A percentile compares a stretch with the other conserved stretches of the same genome.
phyloP scores from a whole-genome alignment of 148 eudicot genomes.

The Drosera capensis region DNA sequence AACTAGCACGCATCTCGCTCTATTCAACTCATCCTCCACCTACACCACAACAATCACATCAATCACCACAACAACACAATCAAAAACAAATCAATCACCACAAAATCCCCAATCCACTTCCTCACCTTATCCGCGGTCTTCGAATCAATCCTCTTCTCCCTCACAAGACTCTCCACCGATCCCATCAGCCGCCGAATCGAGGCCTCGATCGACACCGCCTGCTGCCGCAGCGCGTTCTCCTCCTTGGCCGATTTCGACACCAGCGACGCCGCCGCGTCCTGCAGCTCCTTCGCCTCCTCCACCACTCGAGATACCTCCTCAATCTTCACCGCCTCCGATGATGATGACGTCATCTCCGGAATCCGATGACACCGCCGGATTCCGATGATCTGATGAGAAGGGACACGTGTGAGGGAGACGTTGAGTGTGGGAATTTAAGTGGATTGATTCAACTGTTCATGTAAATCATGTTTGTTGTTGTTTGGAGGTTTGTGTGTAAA shows the following conservation, averaged over 20 bases:
- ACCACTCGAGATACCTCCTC: no score
- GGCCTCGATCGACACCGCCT: conserved; percentile 44
- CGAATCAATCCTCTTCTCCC: conserved; percentile 27
- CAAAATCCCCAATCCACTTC: not conserved
- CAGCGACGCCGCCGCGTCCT: conserved; percentile 58
- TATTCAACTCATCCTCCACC: conserved; percentile 71
- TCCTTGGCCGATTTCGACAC: conserved; percentile 44
- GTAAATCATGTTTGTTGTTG: no score
- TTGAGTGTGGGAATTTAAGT: no score
- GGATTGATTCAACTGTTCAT: no score
- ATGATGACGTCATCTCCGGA: no score
- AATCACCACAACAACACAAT: not conserved
- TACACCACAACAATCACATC: conserved; percentile 6
- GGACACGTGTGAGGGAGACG: no score
- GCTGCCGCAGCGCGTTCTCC: conserved; percentile 53
- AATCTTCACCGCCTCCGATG: no score
- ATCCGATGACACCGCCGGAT: no score
- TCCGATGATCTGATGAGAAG: no score
- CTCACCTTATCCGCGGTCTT: conserved; percentile 45
- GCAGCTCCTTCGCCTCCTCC: conserved; percentile 75
- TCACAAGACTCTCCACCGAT: conserved; percentile 14
- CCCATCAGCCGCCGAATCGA: conserved; percentile 37
- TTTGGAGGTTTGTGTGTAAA: no score
- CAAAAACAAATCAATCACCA: not conserved
- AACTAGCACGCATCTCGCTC: conserved; percentile 51